Percentiles rank a stretch among this genome's conserved stretches.
Evolutionary conservation across 306 rosid species (phyloP).

Genomic region (Canavalia ensiformis): DNA sequence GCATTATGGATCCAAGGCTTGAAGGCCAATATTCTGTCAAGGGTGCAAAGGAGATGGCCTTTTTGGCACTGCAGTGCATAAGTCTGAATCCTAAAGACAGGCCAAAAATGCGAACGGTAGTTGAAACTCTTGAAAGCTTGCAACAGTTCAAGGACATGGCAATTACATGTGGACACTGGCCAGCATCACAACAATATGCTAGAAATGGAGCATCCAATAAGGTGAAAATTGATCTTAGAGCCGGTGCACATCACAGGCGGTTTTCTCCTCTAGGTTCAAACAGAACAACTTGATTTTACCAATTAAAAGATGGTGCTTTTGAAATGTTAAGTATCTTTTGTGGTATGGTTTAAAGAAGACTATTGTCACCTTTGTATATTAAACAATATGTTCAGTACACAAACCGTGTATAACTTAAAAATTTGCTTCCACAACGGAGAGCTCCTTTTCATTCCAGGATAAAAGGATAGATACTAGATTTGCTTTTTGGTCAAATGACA

Average conservation of each 20-base stretch:
- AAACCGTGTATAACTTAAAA: neutral
- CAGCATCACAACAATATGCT: neutral
- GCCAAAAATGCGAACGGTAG: neutral
- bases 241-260: neutral
- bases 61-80: constrained; percentile 7
- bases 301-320: neutral
- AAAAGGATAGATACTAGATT: neutral
- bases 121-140: constrained; percentile 6
- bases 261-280: neutral
- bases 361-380: neutral
- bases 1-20: constrained; percentile 12
- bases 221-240: constrained; percentile 23
- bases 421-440: neutral
- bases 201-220: neutral
- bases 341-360: neutral
- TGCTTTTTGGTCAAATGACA: neutral
- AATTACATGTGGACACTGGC: neutral
- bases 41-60: constrained; percentile 3
- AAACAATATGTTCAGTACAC: neutral
- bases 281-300: neutral
- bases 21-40: neutral
- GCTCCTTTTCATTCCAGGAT: neutral
- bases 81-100: constrained; percentile 18
- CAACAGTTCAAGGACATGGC: constrained; percentile 1
- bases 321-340: neutral